Conservation (phyloP, 2,329 filamentous ascomycete genomes). For the Lachnellula arida region DNA sequence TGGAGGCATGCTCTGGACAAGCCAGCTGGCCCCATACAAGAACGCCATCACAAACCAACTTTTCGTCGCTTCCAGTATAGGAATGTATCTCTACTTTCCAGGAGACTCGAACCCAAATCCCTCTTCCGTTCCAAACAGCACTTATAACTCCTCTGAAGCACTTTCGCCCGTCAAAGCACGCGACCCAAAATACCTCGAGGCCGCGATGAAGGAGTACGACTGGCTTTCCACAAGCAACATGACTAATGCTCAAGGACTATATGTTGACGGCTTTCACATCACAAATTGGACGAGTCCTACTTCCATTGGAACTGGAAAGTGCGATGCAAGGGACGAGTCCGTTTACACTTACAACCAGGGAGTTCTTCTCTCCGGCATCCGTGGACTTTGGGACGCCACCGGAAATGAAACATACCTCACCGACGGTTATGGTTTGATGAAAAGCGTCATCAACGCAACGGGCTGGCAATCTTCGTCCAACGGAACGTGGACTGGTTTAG, state of each 20-base stretch:
- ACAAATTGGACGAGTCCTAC: conserved; percentile 51
- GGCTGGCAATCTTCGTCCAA: conserved; percentile 57
- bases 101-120: conserved; percentile 61
- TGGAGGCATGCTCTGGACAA: conserved; percentile 91
- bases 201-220: conserved; percentile 72
- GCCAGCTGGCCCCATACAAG: conserved; percentile 76
- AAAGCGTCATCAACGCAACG: conserved; percentile 69
- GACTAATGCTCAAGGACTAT: conserved; percentile 72
- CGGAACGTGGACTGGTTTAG: conserved; percentile 64
- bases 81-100: conserved; percentile 87
- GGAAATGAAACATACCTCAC: conserved; percentile 65
- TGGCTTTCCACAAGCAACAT: conserved; percentile 81
- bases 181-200: conserved; percentile 62
- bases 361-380: conserved; percentile 75
- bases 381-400: conserved; percentile 75
- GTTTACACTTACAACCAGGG: conserved; percentile 97
- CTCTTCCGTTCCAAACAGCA: background rate
- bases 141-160: background rate
- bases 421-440: conserved; percentile 75
- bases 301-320: conserved; percentile 58
- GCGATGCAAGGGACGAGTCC: conserved; percentile 79
- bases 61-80: conserved; percentile 76
- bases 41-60: conserved; percentile 95
- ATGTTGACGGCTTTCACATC: conserved; percentile 86
- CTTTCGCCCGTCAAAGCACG: conserved; percentile 25